Conservation (phyloP, 2,329 filamentous ascomycete species). For the Monascus ruber region DNA sequence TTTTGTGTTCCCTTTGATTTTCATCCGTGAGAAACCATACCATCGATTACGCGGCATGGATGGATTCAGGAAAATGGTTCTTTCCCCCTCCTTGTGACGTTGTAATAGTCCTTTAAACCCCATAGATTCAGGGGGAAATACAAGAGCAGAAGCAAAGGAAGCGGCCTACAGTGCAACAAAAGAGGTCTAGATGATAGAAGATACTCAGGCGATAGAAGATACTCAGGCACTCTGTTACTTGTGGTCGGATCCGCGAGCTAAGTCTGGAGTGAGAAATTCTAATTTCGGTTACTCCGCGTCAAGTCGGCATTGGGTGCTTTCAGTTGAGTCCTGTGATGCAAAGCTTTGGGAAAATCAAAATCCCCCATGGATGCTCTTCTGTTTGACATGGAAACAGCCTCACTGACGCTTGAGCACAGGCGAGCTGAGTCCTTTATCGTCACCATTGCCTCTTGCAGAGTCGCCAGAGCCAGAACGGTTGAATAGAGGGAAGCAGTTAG, state of each 20-base stretch:
- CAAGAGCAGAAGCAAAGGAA: no score
- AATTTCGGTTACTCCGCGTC: not conserved
- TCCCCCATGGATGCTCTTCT: not conserved
- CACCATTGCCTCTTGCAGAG: conserved; percentile 24
- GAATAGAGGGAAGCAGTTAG: conserved; percentile 38
- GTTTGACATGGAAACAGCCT: not conserved
- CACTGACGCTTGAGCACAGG: conserved; percentile 10
- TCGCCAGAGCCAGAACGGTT: conserved; percentile 23
- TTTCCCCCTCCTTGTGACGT: not conserved
- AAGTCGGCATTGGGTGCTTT: not conserved
- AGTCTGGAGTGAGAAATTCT: not conserved
- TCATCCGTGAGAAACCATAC: not conserved
- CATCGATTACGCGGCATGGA: not conserved
- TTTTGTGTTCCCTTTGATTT: not conserved
- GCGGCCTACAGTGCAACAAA: no score
- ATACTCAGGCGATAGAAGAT: no score
- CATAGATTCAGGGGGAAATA: no score
- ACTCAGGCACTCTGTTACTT: no score
- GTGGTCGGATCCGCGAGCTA: not conserved
- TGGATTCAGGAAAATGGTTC: not conserved
- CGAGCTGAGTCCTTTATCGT: conserved; percentile 30
- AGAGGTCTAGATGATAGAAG: no score
- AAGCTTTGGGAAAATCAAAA: not conserved
- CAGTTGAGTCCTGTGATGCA: not conserved
- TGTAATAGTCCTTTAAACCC: no score